A percentile compares a stretch with the other conserved stretches of the same genome.
Evolutionary conservation across 768 basidiomycete species (phyloP).

Genomic region (Pholiota molesta): DNA sequence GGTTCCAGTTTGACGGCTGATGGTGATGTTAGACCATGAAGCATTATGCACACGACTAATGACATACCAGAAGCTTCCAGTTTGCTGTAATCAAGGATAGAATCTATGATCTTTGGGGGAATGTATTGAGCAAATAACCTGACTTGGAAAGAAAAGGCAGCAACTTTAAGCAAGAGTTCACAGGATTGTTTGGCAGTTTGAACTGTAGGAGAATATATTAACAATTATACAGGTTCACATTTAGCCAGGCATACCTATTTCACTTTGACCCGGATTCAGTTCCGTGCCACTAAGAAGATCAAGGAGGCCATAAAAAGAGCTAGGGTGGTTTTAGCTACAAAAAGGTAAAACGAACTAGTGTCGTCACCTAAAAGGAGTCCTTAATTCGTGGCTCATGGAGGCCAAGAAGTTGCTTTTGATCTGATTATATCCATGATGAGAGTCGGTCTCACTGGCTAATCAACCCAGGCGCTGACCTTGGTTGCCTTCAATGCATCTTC

Average conservation of each 20-base stretch:
- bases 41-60: neutral
- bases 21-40: slow-evolving; percentile 5
- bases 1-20: slow-evolving; percentile 72
- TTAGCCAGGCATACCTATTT: slow-evolving; percentile 53
- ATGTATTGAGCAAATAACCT: slow-evolving; percentile 1
- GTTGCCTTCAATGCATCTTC: slow-evolving; percentile 77
- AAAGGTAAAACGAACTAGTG: neutral
- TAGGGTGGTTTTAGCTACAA: slow-evolving; percentile 23
- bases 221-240: neutral
- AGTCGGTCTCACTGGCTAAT: neutral
- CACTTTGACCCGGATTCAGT: slow-evolving; percentile 67
- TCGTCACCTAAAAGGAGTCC: slow-evolving; percentile 74
- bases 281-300: slow-evolving; percentile 76
- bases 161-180: slow-evolving; percentile 70
- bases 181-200: slow-evolving; percentile 82
- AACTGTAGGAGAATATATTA: slow-evolving; percentile 38
- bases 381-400: slow-evolving; percentile 77
- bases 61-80: slow-evolving; percentile 68
- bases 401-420: slow-evolving; percentile 81
- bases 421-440: slow-evolving; percentile 34
- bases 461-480: slow-evolving; percentile 45
- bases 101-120: slow-evolving; percentile 66
- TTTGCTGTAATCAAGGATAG: slow-evolving; percentile 80
- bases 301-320: slow-evolving; percentile 77
- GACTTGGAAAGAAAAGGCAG: neutral